These are phyloP conservation scores for Mycena rosella DNA, from an alignment of 768 basidiomycete species.

Conservation along the genomic window DNA sequence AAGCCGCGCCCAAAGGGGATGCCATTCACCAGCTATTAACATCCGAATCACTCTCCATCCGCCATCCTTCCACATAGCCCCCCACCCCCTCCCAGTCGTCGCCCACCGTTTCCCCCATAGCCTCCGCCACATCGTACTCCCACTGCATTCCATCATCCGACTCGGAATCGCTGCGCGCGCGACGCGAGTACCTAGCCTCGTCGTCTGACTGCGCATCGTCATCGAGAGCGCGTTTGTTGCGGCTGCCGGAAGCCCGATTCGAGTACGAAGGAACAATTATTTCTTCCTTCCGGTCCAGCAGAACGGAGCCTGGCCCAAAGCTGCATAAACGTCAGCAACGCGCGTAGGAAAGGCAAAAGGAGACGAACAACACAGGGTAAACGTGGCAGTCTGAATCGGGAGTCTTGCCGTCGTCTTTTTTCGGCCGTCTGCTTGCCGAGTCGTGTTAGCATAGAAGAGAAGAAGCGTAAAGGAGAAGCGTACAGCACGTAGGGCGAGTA, in stretches of 20 bases:
- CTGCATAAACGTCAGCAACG: not conserved
- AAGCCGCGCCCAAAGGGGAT: not conserved
- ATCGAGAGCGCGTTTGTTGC: not conserved
- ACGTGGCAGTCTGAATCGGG: slow-evolving; percentile 21
- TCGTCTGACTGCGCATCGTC: not conserved
- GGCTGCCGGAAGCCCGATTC: too few relatives aligned
- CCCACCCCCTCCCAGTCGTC: slow-evolving; percentile 5
- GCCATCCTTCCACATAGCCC: not conserved
- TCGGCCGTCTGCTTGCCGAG: not conserved
- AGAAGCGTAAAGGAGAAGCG: not conserved
- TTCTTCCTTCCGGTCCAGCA: not conserved
- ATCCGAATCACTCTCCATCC: not conserved
- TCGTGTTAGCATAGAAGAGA: not conserved
- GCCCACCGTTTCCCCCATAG: not conserved
- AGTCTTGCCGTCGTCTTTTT: slow-evolving; percentile 3
- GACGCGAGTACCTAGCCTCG: not conserved
- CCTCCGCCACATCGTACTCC: not conserved
- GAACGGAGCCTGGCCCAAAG: not conserved
- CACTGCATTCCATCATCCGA: not conserved
- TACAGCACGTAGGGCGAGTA: slow-evolving; percentile 23
- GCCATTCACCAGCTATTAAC: too few relatives aligned
- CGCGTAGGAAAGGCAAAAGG: not conserved
- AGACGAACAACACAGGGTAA: slow-evolving; percentile 16
- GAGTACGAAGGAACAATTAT: not conserved
- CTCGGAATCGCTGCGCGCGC: not conserved